A percentile compares a stretch with the other conserved stretches of the same genome.
These are phyloP conservation scores for Aspergillus candidus DNA, from an alignment of 2,329 filamentous ascomycete genomes.

Conservation along the genomic window DNA sequence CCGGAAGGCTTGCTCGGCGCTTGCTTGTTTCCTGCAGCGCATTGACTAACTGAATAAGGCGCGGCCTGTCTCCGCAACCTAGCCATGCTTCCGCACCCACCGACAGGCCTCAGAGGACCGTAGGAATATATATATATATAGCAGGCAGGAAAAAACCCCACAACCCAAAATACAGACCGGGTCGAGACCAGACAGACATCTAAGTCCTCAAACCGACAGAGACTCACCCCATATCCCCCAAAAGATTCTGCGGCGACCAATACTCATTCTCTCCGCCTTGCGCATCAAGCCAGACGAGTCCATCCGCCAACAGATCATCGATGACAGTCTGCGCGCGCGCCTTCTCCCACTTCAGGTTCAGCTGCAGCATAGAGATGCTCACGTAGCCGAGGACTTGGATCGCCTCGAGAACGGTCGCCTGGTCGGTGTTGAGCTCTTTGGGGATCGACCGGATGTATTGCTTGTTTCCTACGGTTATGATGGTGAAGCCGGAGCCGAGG, in stretches of 20 bases:
- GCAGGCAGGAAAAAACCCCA: too few species aligned
- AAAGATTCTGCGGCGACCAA: slow-evolving; percentile 56
- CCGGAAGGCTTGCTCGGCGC: too few species aligned
- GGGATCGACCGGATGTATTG: slow-evolving; percentile 88
- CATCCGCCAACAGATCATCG: slow-evolving; percentile 81
- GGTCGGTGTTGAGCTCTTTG: slow-evolving; percentile 90
- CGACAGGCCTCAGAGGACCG: too few species aligned
- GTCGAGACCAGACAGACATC: not conserved
- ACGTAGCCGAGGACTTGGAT: slow-evolving; percentile 87
- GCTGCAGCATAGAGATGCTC: slow-evolving; percentile 78
- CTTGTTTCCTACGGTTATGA: slow-evolving; percentile 75
- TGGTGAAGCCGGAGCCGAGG: slow-evolving; percentile 78
- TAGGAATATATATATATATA: too few species aligned
- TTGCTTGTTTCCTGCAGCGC: too few species aligned
- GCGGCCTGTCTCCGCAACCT: too few species aligned
- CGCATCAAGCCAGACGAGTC: slow-evolving; percentile 88
- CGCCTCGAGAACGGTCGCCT: slow-evolving; percentile 85
- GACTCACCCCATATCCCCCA: slow-evolving; percentile 37
- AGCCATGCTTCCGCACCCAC: too few species aligned
- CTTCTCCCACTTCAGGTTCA: slow-evolving; percentile 79
- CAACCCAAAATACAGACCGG: not conserved
- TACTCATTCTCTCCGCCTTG: slow-evolving; percentile 86
- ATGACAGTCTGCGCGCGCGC: slow-evolving; percentile 83
- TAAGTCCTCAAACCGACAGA: not conserved
- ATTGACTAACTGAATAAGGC: too few species aligned